These are phyloP conservation scores for Silene noctiflora DNA, from an alignment of 179 eudicot species.

Conservation along the genomic window DNA sequence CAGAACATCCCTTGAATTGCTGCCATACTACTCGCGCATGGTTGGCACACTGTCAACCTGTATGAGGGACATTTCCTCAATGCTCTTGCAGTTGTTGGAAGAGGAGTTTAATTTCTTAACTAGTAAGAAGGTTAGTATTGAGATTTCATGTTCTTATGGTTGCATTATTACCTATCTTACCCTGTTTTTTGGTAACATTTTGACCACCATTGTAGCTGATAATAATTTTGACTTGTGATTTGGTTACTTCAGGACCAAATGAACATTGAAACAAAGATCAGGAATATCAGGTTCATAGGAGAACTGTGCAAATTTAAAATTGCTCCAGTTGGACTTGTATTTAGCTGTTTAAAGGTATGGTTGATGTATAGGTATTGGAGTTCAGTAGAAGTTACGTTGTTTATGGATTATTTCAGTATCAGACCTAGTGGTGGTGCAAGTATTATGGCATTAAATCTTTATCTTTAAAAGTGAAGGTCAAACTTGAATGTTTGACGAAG, in stretches of 20 bases:
- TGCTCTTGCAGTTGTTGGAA: slow-evolving; percentile 90
- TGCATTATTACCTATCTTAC: slow-evolving; percentile 2
- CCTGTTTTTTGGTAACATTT: not conserved
- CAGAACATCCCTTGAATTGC: slow-evolving; percentile 87
- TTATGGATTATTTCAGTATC: not conserved
- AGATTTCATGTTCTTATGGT: not conserved
- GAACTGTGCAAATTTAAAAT: slow-evolving; percentile 94
- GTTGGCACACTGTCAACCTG: slow-evolving; percentile 93
- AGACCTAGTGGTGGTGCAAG: not conserved
- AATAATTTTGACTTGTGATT: not conserved
- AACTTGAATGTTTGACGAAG: not conserved
- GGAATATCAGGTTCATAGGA: slow-evolving; percentile 93
- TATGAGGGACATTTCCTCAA: slow-evolving; percentile 83
- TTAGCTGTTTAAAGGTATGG: slow-evolving; percentile 86
- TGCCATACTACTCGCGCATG: slow-evolving; percentile 96
- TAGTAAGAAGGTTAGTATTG: slow-evolving; percentile 73
- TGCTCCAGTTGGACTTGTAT: slow-evolving; percentile 77
- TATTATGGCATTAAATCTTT: too few species aligned
- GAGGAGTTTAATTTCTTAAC: slow-evolving; percentile 86
- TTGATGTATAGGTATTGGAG: not conserved
- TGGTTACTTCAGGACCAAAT: slow-evolving; percentile 73
- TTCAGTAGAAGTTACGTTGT: not conserved
- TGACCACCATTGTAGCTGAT: not conserved
- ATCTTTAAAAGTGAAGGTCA: not conserved
- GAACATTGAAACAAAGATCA: slow-evolving; percentile 93